phyloP scores from a whole-genome alignment of 805 yeast genomes.

The Grigorovia humatica region DNA sequence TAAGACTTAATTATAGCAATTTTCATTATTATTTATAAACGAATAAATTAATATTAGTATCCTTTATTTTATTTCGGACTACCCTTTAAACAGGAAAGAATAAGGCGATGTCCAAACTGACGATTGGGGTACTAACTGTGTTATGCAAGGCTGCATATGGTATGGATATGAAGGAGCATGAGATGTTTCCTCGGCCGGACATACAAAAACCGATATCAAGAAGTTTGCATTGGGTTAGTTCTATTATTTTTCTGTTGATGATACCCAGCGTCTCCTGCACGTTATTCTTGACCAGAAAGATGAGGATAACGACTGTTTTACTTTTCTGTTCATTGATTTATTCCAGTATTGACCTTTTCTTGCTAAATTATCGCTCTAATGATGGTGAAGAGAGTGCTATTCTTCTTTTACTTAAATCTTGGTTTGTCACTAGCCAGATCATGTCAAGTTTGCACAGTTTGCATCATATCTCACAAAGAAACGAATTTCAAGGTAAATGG shows the following conservation, averaged over 20 bases:
- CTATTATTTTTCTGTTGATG: constrained; percentile 38
- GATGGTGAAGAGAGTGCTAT: constrained; percentile 59
- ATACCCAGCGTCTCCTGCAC: constrained; percentile 33
- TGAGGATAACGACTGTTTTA: constrained; percentile 35
- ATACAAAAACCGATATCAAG: constrained; percentile 40
- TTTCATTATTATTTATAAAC: not conserved
- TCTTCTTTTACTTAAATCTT: constrained; percentile 48
- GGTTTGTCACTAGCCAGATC: no score
- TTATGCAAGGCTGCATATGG: not conserved
- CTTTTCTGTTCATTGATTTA: constrained; percentile 41
- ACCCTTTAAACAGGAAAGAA: not conserved
- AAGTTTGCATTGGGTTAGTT: constrained; percentile 54
- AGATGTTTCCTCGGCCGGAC: constrained; percentile 29
- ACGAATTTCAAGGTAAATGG: no score
- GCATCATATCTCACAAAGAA: no score
- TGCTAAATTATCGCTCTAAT: constrained; percentile 53
- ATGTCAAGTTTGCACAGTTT: no score
- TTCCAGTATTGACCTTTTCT: constrained; percentile 44
- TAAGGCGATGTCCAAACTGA: not conserved
- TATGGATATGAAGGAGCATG: constrained; percentile 27
- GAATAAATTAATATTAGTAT: not conserved
- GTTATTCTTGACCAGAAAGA: constrained; percentile 44
- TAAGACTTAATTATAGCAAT: not conserved
- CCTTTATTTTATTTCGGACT: not conserved
- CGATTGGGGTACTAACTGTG: not conserved